Evolutionary conservation across 2,329 filamentous ascomycete species (phyloP), one percentile per base, ranked within the genome.

Genomic region (Ramichloridium luteum): DNA sequence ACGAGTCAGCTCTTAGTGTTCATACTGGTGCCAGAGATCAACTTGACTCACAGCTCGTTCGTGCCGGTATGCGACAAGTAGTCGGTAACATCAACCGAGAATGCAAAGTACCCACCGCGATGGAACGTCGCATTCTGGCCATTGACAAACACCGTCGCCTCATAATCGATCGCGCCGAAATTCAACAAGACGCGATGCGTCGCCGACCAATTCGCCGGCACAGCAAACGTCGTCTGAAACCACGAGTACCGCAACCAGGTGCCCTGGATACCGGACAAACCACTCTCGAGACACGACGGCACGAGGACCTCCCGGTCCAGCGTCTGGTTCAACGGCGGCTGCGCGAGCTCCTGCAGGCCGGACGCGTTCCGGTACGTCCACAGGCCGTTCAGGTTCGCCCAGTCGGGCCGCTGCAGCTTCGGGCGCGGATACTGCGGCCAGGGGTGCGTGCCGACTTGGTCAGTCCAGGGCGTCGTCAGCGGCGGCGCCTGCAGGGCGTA

Each of bases 161-260:
- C 63, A 39, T 76, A 76, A 42, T 77, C 72, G n/a, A 76, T 71
- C 2, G 72, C 72, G 11, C 70, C 71, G 34, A 76, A 76, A 18
- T 71, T 62, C 8, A 71, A 50, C 3, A 75, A 42, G 0, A 72
- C 52, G 1, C 58, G 57, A 8, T 23, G 8, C 29, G 67, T 53
- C 3, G 50, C 52, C 2, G 50, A 51, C 68, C 70, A 75, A 11
- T 49, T 44, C 0, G 49, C 41, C 0, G 70, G 65, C 0, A 75
- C 54, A 2, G 51, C 47, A 42, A 77, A 74, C 0, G 55, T 57
- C 1, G 64, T 71, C 26, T 60, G 58, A 39, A 54, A 53, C 51
- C 51, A 54, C 4, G 46, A 49, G 38, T 51, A 53, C 4, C 45
- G 28, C 10, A 41, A 32, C 28, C 44, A 33, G 20, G 39, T 28